These are phyloP conservation scores for Boletus pseudopeckii DNA, from an alignment of 768 basidiomycete species.

Conservation along the genomic window DNA sequence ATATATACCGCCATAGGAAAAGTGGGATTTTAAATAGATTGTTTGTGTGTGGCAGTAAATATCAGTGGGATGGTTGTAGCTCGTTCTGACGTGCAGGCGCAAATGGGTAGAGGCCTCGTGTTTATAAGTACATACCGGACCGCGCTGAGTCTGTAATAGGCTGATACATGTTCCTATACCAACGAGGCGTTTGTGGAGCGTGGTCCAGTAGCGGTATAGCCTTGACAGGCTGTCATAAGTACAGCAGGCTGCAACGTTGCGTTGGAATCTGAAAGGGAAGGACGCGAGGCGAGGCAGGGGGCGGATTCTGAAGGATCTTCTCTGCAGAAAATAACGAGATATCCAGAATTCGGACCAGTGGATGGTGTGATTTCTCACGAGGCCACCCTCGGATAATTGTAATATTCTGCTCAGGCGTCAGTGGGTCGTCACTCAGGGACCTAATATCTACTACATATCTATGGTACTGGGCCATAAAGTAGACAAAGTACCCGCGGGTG, in stretches of 20 bases:
- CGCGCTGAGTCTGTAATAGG: background rate
- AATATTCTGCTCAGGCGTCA: too few relatives aligned
- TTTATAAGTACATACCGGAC: conserved; percentile 3
- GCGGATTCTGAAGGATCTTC: conserved; percentile 12
- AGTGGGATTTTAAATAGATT: background rate
- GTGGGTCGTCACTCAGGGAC: too few relatives aligned
- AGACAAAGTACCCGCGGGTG: conserved; percentile 10
- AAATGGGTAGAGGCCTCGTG: background rate
- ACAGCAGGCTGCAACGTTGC: conserved; percentile 22
- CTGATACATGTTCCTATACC: conserved; percentile 12
- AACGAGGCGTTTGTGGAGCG: conserved; percentile 8
- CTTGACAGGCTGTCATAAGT: conserved; percentile 22
- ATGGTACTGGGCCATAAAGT: background rate
- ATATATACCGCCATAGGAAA: background rate
- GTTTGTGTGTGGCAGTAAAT: background rate
- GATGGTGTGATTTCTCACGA: too few relatives aligned
- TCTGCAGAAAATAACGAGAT: background rate
- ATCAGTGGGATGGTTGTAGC: background rate
- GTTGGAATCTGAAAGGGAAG: background rate
- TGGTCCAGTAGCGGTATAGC: conserved; percentile 20
- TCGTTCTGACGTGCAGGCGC: conserved; percentile 4
- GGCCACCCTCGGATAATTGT: too few relatives aligned
- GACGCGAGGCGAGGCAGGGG: conserved; percentile 4
- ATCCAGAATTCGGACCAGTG: too few relatives aligned
- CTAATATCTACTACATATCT: background rate